A percentile compares a stretch with the other conserved stretches of the same genome.
Conservation (phyloP, 257 asterid genomes). For the Marsdenia floribunda region DNA sequence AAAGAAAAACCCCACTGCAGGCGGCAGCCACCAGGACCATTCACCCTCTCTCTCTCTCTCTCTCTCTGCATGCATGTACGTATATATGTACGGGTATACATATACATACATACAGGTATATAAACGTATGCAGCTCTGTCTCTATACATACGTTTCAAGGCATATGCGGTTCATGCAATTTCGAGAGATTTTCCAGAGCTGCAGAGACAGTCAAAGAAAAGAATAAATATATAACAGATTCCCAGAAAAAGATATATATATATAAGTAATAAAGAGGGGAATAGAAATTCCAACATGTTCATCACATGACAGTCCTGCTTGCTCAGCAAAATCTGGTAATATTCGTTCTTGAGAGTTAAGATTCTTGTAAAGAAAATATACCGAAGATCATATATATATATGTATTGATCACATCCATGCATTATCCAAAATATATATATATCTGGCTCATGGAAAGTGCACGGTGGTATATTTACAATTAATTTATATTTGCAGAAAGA, state of each 20-base stretch:
- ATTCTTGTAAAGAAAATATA: constrained; percentile 13
- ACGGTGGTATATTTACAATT: constrained; percentile 6
- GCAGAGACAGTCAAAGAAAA: background rate
- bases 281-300: constrained; percentile 13
- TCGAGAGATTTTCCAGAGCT: constrained; percentile 17
- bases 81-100: background rate
- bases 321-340: constrained; percentile 1
- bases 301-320: constrained; percentile 1
- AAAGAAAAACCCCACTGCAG: background rate
- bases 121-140: background rate
- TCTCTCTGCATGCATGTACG: background rate
- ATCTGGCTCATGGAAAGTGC: background rate
- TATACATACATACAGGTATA: background rate
- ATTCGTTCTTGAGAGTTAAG: constrained; percentile 6
- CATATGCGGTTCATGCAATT: background rate
- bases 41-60: too few species aligned
- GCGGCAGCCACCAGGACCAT: background rate
- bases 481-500: background rate
- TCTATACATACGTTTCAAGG: background rate
- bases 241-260: background rate
- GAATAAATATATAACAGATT: background rate
- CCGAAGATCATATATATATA: background rate
- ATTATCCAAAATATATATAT: too few species aligned
- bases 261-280: background rate
- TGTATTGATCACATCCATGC: background rate